Evolutionary conservation across 2,329 filamentous ascomycete genomes (phyloP).

Genomic region (Hirsutella rhossiliensis): DNA sequence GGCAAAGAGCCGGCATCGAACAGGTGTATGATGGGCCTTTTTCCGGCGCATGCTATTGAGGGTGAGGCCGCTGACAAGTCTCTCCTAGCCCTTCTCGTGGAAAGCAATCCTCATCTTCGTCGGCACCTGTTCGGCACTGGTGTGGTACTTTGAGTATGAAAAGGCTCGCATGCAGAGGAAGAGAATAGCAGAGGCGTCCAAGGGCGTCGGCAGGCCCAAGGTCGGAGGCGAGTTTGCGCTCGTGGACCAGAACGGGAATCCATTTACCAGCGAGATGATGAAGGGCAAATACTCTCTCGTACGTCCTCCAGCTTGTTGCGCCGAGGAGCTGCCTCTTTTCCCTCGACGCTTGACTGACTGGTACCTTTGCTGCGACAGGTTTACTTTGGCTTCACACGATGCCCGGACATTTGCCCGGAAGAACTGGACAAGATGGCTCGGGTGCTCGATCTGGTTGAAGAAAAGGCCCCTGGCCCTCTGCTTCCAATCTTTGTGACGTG

Average conservation of each 20-base stretch:
- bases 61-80: neutral
- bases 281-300: conserved; percentile 77
- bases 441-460: conserved; percentile 68
- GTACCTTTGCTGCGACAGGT: conserved; percentile 40
- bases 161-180: conserved; percentile 85
- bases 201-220: conserved; percentile 85
- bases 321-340: neutral
- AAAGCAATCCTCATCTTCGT: conserved; percentile 83
- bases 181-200: conserved; percentile 80
- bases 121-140: conserved; percentile 60
- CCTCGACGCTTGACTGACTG: neutral
- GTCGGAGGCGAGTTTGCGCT: conserved; percentile 82
- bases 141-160: conserved; percentile 87
- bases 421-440: conserved; percentile 99
- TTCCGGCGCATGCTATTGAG: neutral
- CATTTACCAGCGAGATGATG: conserved; percentile 68
- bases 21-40: conserved; percentile 30
- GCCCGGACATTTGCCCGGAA: conserved; percentile 96
- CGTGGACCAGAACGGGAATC: conserved; percentile 67
- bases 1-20: conserved; percentile 44
- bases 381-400: conserved; percentile 98
- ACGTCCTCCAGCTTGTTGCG: conserved; percentile 17
- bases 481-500: conserved; percentile 88
- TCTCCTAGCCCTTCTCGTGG: conserved; percentile 76
- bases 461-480: conserved; percentile 39